Conservation (phyloP, 371 early-diverging fungal species). For the Catenaria anguillulae region DNA sequence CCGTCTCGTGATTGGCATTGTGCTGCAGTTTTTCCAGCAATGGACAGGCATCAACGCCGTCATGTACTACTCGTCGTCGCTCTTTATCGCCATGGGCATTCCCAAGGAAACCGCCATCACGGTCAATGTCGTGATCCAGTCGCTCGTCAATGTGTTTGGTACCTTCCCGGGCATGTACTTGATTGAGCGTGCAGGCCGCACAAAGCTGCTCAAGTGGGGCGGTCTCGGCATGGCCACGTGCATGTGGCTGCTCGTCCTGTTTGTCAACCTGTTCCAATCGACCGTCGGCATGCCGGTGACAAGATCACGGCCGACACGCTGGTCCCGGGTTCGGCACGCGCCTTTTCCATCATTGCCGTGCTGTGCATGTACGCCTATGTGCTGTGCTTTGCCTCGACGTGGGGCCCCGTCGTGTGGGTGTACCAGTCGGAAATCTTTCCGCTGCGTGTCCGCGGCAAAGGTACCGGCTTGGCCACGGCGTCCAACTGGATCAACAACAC, state of each 20-base stretch:
- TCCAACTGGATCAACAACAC: no score
- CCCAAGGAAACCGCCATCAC: not conserved
- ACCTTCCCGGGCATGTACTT: conserved; percentile 34
- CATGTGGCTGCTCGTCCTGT: conserved; percentile 7
- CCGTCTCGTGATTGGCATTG: conserved; percentile 45
- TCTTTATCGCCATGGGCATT: not conserved
- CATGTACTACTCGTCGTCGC: no score
- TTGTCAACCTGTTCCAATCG: conserved; percentile 5
- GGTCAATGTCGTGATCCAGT: conserved; percentile 3
- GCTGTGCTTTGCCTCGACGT: no score
- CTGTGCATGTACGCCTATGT: no score
- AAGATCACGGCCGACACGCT: not conserved
- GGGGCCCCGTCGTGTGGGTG: conserved; percentile 88
- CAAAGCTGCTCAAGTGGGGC: conserved; percentile 23
- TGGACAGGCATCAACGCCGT: no score
- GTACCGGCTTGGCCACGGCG: conserved; percentile 67
- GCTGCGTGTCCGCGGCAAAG: conserved; percentile 71
- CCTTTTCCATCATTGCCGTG: no score
- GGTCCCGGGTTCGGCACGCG: not conserved
- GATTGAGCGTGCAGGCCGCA: conserved; percentile 29
- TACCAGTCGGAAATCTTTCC: no score
- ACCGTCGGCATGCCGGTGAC: not conserved
- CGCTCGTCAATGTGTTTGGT: conserved; percentile 23
- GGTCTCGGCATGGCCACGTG: conserved; percentile 20
- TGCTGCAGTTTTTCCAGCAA: conserved; percentile 41